Evolutionary conservation across 163 green algal genomes (phyloP), one percentile per base, ranked within the genome.

Genomic region (Chlorella variabilis): DNA sequence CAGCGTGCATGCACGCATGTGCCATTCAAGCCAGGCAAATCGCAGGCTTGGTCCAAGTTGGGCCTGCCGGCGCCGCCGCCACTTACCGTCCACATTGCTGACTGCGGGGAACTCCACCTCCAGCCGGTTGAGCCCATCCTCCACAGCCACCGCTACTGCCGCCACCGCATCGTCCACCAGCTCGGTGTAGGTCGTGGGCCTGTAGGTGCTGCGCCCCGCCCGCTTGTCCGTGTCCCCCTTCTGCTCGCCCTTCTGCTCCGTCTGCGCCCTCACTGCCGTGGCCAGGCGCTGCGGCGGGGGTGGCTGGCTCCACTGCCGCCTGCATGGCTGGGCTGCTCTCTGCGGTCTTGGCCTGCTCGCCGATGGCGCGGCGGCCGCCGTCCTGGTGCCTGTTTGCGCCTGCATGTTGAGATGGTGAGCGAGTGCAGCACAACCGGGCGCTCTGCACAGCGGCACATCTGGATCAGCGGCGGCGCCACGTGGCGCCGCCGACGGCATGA

Each of bases 91-190:
- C n/a, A 93, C 81, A 54, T 90, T 86, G 39, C 84, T 86, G 25
- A 97, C 80, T 0, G 94, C 83, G 18, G 95, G 95, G 78, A 98
- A 98, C 82, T 98, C 94, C 4, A 98, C 95, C 78, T 98, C 95
- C 85, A 98, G 80, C 6, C 89, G 82, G 4, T 42, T 92, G 20
- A 93, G 31, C 0, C 93, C 93, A 71, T 94, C 91, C 0, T 86
- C 84, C 31, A 97, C 83, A 3, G 85, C 94, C 23, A 71, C 70
- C 18, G 84, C 27, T 15, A 97, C 75, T 11, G 89, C 83, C 0
- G 67, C 82, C 29, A 90, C 83, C 0, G 94, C 94, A 81, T 98
- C 91, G 4, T 84, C 54, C 1, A 97, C 89, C 20, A 98, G 81
- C 65, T 94, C 93, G 2, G 84, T 80, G 61, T 92, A 98, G 0